Conservation (phyloP, 768 basidiomycete species). For the Lyophyllum atratum region DNA sequence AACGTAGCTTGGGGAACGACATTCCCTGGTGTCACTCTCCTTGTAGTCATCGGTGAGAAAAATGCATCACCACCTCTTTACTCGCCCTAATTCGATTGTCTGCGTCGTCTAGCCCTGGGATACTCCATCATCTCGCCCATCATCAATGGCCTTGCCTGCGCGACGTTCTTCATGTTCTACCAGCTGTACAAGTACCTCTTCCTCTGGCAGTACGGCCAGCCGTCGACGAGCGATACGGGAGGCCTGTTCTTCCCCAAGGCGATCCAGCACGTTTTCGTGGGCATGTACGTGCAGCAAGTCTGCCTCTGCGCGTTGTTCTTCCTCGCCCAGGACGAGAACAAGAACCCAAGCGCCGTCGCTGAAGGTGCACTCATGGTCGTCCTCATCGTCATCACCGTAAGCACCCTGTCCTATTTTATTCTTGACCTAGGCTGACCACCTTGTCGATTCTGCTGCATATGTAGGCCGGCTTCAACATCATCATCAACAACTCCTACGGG, state of each 20-base stretch:
- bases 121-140: slow-evolving; percentile 92
- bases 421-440: not conserved
- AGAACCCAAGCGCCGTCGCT: slow-evolving; percentile 58
- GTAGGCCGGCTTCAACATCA: slow-evolving; percentile 70
- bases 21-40: slow-evolving; percentile 73
- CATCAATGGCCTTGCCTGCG: slow-evolving; percentile 86
- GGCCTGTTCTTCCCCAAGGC: slow-evolving; percentile 96
- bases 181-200: slow-evolving; percentile 86
- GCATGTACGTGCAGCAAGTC: slow-evolving; percentile 83
- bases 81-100: slow-evolving; percentile 2
- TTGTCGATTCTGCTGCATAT: not conserved
- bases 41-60: slow-evolving; percentile 78
- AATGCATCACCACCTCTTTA: not conserved
- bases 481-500: slow-evolving; percentile 78
- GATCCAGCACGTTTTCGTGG: slow-evolving; percentile 90
- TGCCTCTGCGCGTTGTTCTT: slow-evolving; percentile 54
- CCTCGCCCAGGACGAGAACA: slow-evolving; percentile 62
- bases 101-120: slow-evolving; percentile 49
- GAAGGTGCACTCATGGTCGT: slow-evolving; percentile 86
- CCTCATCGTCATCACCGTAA: slow-evolving; percentile 79
- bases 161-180: slow-evolving; percentile 84
- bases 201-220: slow-evolving; percentile 77
- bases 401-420: no score
- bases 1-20: slow-evolving; percentile 75
- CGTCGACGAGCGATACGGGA: slow-evolving; percentile 74